Evolutionary conservation across 2,329 filamentous ascomycete species (phyloP), one percentile per base, ranked within the genome.

Genomic region (Exophiala calicioides): DNA sequence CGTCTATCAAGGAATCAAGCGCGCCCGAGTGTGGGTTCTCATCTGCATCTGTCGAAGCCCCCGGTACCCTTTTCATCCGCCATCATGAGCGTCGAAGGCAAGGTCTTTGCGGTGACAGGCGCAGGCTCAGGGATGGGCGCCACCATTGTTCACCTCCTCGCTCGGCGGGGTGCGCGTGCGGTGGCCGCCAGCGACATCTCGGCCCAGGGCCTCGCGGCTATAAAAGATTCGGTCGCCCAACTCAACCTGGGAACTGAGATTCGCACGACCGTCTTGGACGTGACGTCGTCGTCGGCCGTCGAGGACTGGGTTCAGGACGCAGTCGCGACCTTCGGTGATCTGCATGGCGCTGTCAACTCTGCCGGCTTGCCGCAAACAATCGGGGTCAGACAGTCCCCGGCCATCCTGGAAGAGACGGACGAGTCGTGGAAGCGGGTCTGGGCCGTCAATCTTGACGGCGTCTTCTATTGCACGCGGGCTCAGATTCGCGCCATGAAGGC

Each of bases 401-500:
- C 41, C 16, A 52, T 66, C 15, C 44, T 57, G 3, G 65, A 67
- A 5, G 57, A 69, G 16, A 61, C 61, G 0, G 65, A 71, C n/a
- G 62, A 67, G 1, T 61, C 68, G 16, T 77, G 69, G 69, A 64
- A 70, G 26, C 56, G 59, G 26, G 59, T 72, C 5, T 57, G 76
- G 37, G 55, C 60, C 1, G 68, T 77, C 5, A 77, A 77, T 53
- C 47, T 70, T 6, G 67, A 60, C 4, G 76, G 77, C 4, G 61
- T 73, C 23, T 74, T 78, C 61, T 72, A 76, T 39, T 77, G 73
- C 46, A 52, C 80, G 46, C 63, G 73, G 9, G 70, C 72, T 9
- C 60, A 80, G 56, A 49, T 80, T 5, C 63, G 60, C 8, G 65
- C 68, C 19, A 70, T 77, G 42, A 20, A 37, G 18, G 32, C 10